Base-by-base conservation (phyloP, 768 basidiomycete species). In the Guyanaporus albipodus region DNA sequence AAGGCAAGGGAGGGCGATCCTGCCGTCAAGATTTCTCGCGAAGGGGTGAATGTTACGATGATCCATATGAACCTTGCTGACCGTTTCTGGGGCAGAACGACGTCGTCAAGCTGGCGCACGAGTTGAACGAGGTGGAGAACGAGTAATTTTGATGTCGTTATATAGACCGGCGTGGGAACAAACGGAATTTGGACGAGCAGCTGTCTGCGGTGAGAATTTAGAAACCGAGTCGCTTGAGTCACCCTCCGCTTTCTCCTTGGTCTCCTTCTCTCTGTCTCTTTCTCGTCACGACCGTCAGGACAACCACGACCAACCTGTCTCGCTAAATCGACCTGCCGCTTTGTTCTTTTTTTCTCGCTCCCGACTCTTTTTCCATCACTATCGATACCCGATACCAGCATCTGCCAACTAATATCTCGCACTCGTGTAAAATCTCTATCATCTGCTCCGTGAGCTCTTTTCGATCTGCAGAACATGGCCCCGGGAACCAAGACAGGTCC, bases 31-130 rank as follows among this genome's bases (percentile, higher is more conserved):
- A 76, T 78, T 42, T 52, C 67, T 23, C 65, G 74, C 26, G 55
- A 67, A 24, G 74, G 75, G 18, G 76, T 75, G 52, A 54, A 73
- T 70, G 3, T 26, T 5, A 4, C 32, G 17, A 38, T 17, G 28
- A 18, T 48, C 7, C 31, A 11, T n/a, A 12, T 8, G 6, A 4
- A 4, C 4, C n/a, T 24, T 38, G 22, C 38, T 37, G 17, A 36
- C 8, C 18, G 12, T 26, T 19, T 33, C 8, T 18, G 19, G 17
- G 14, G 18, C 24, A 78, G 73, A 78, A 76, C 46, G 68, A 77
- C 50, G 74, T 75, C 3, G 75, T 77, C 38, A 78, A 78, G 68
- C 62, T 74, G 8, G 74, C 74, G 0, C 73, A 76, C 46, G 75
- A 78, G 59, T 49, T 79, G 50, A 72, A 74, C 32, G 67, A 72